Percentiles rank a stretch among this genome's conserved stretches.
These are phyloP conservation scores for Alternaria burnsii DNA, from an alignment of 2,329 filamentous ascomycete genomes.

Conservation along the genomic window DNA sequence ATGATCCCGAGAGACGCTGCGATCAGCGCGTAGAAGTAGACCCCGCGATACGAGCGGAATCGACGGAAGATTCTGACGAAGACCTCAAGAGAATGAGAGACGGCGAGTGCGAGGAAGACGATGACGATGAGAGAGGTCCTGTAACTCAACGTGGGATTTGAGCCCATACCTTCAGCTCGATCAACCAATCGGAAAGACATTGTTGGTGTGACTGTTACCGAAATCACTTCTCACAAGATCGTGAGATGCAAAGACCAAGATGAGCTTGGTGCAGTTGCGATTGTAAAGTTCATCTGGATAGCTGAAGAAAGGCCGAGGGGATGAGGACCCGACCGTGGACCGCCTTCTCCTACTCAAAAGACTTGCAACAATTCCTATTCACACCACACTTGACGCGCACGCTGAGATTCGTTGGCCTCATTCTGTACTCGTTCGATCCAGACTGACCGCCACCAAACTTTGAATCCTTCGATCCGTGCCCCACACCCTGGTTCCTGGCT, in stretches of 20 bases:
- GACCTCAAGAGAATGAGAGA: constrained; percentile 31
- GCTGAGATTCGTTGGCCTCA: not conserved
- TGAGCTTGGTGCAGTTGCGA: not conserved
- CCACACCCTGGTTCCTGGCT: constrained; percentile 4
- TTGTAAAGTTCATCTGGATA: not conserved
- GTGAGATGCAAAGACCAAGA: not conserved
- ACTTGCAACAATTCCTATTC: not conserved
- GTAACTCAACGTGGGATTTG: constrained; percentile 11
- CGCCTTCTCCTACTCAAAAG: not conserved
- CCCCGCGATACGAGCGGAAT: constrained; percentile 22
- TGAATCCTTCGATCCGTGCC: not conserved
- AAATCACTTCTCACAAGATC: not conserved
- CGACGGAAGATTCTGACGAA: constrained; percentile 21
- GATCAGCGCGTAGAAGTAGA: constrained; percentile 28
- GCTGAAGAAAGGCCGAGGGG: not conserved
- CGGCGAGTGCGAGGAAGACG: constrained; percentile 25
- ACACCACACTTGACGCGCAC: not conserved
- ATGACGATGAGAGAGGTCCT: constrained; percentile 17
- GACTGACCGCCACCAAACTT: not conserved
- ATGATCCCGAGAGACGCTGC: constrained; percentile 23
- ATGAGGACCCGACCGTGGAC: not conserved
- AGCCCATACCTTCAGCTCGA: constrained; percentile 16
- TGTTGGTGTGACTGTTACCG: not conserved
- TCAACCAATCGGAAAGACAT: not conserved
- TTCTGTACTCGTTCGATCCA: not conserved